phyloP scores from a whole-genome alignment of 352 stramenopile genomes.

The Thalassiosira delicatula region DNA sequence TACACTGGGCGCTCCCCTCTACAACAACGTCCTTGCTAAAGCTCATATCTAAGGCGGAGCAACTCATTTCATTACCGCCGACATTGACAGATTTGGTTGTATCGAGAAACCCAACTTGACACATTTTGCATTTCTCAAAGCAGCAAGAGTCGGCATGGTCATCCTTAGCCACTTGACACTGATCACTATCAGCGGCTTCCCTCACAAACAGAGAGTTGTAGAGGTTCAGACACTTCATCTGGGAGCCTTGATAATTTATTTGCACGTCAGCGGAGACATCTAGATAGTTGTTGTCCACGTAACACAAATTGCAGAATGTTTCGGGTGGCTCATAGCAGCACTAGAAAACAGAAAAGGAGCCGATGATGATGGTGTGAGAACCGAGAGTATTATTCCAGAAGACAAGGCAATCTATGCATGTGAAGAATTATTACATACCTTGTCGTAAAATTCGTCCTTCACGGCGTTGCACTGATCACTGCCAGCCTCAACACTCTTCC shows the following conservation, averaged over 20 bases:
- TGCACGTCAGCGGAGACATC: constrained; percentile 51
- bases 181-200: constrained; percentile 53
- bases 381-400: constrained; percentile 8
- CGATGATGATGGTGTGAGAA: neutral
- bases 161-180: constrained; percentile 61
- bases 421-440: constrained; percentile 21
- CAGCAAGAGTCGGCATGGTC: constrained; percentile 48
- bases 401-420: neutral
- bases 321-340: constrained; percentile 63
- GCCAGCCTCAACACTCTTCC: constrained; percentile 43
- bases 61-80: constrained; percentile 44
- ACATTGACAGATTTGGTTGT: constrained; percentile 48
- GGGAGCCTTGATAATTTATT: constrained; percentile 47
- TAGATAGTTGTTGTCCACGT: constrained; percentile 56
- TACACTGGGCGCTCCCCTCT: constrained; percentile 57
- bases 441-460: constrained; percentile 60
- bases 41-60: constrained; percentile 58
- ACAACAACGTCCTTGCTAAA: constrained; percentile 53
- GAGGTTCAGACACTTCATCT: constrained; percentile 57
- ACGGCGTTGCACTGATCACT: constrained; percentile 57
- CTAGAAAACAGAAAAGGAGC: constrained; percentile 20
- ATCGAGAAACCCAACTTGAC: constrained; percentile 60
- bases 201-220: constrained; percentile 71
- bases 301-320: constrained; percentile 65
- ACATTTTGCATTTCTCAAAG: constrained; percentile 70